Conservation (phyloP, 345 rosid species). For the Zanthoxylum bungeanum region DNA sequence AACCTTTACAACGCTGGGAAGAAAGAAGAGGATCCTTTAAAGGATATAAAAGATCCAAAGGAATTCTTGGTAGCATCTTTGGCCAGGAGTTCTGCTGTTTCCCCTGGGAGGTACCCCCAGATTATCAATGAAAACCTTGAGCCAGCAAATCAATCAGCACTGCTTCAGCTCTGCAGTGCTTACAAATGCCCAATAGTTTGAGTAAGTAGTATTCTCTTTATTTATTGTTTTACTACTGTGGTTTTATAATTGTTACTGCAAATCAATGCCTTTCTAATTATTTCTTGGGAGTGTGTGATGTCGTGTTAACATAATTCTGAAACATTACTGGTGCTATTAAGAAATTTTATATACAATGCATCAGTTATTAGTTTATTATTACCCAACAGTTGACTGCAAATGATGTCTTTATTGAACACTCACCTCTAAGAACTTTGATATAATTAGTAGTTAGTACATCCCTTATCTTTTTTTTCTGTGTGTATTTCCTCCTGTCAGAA, state of each 20-base stretch:
- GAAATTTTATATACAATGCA: no score
- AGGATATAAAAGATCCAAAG: conserved; percentile 72
- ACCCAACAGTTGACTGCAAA: neutral
- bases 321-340: no score
- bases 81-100: conserved; percentile 51
- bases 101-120: conserved; percentile 78
- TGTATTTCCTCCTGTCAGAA: neutral
- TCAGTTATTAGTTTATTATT: neutral
- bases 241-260: neutral
- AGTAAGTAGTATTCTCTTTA: conserved; percentile 40
- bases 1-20: conserved; percentile 88
- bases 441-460: neutral
- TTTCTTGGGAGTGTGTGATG: neutral
- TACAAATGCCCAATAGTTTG: conserved; percentile 61
- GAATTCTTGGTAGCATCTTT: conserved; percentile 69
- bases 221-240: conserved; percentile 6
- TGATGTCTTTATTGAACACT: neutral
- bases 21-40: conserved; percentile 86
- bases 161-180: conserved; percentile 62
- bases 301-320: no score
- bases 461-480: neutral
- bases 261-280: neutral
- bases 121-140: conserved; percentile 70
- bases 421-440: neutral
- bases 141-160: conserved; percentile 62